Evolutionary conservation across 495 filamentous ascomycete genomes (phyloP).

Genomic region (Glarea lozoyensis): DNA sequence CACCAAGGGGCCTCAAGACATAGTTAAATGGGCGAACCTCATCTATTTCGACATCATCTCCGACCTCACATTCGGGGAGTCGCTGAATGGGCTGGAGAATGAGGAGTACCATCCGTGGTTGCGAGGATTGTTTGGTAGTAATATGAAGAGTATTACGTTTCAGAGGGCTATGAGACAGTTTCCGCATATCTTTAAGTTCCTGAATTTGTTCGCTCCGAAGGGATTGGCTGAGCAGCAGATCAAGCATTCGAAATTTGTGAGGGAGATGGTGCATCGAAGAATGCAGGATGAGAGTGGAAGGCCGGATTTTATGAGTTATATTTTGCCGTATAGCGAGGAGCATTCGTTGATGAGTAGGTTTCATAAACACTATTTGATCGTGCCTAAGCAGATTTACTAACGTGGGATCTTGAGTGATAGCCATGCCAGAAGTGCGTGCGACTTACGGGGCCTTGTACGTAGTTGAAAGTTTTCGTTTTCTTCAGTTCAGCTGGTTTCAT

Average conservation of each 20-base stretch:
- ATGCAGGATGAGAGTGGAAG: neutral
- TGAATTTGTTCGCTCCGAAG: neutral
- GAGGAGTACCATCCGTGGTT: conserved; percentile 28
- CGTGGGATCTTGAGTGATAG: neutral
- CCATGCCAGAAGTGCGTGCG: no score
- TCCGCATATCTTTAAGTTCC: neutral
- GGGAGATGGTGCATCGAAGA: neutral
- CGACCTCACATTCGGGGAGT: conserved; percentile 41
- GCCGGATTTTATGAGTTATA: neutral
- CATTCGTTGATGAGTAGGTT: neutral
- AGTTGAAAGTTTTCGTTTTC: no score
- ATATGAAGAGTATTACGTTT: neutral
- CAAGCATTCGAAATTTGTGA: neutral
- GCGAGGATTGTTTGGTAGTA: neutral
- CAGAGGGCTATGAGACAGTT: neutral
- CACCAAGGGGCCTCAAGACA: no score
- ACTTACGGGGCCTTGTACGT: no score
- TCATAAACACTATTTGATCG: neutral
- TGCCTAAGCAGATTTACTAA: neutral
- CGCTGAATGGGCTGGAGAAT: conserved; percentile 39
- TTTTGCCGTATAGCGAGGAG: neutral
- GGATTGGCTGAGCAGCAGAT: neutral
- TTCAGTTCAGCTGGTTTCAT: no score
- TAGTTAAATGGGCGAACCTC: conserved; percentile 37
- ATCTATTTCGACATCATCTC: conserved; percentile 41